A percentile compares a stretch with the other conserved stretches of the same genome.
phyloP scores from a whole-genome alignment of 2,329 filamentous ascomycete genomes.

The Gliomastix tumulicola region DNA sequence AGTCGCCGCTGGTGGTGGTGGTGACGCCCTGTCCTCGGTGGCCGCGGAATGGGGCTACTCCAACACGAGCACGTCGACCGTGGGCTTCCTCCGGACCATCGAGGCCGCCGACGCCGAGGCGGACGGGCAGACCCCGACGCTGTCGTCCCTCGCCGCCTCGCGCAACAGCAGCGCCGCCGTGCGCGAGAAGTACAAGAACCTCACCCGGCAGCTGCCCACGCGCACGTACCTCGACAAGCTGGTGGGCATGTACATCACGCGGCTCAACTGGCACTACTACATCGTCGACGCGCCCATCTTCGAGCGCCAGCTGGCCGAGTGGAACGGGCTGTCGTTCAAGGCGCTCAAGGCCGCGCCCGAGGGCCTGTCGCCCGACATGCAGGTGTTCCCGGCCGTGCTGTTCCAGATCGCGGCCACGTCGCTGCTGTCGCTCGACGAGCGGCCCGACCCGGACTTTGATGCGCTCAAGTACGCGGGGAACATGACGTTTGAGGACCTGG shows the following conservation, averaged over 20 bases:
- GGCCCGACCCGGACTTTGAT: constrained; percentile 41
- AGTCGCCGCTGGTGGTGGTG: neutral
- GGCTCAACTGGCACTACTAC: constrained; percentile 55
- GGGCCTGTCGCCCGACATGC: constrained; percentile 40
- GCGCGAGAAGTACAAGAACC: constrained; percentile 50
- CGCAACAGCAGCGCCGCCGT: constrained; percentile 17
- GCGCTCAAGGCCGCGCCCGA: constrained; percentile 40
- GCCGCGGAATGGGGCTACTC: constrained; percentile 49
- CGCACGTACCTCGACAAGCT: constrained; percentile 47
- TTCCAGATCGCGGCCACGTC: constrained; percentile 52
- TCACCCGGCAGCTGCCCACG: constrained; percentile 51
- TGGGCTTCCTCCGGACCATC: constrained; percentile 48
- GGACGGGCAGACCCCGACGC: constrained; percentile 12
- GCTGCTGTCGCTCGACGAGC: constrained; percentile 43
- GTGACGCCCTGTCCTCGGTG: constrained; percentile 8
- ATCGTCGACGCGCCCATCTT: constrained; percentile 47
- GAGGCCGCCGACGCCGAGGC: constrained; percentile 36
- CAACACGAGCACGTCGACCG: constrained; percentile 36
- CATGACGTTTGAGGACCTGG: constrained; percentile 55
- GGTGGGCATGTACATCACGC: constrained; percentile 44
- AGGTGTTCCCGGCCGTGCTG: constrained; percentile 51
- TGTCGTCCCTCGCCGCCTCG: constrained; percentile 3
- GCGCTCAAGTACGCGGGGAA: constrained; percentile 50
- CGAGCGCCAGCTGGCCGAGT: constrained; percentile 40
- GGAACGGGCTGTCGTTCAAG: constrained; percentile 47